Conservation (phyloP, 1,284 basidiomycete genomes). For the Coniophora puteana region DNA sequence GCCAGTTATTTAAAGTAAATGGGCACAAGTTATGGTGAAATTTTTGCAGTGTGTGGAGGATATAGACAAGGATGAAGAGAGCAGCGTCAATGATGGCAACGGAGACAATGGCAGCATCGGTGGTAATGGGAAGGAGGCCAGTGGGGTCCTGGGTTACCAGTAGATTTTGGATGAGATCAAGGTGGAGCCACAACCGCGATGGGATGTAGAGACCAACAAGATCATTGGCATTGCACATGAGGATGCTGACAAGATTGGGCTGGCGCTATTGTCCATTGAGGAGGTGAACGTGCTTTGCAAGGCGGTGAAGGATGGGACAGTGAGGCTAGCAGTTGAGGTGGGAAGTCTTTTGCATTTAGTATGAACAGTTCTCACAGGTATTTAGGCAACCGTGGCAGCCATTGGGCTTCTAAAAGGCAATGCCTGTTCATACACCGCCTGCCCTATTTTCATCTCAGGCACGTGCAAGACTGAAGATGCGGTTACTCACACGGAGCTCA, state of each 20-base stretch:
- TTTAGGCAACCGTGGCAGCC: constrained; percentile 24
- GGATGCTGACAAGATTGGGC: constrained; percentile 11
- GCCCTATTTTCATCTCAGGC: constrained; percentile 7
- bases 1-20: no score
- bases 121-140: no score
- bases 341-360: constrained; percentile 7
- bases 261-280: constrained; percentile 16
- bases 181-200: constrained; percentile 17
- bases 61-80: no score
- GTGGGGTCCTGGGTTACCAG: no score
- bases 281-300: constrained; percentile 23
- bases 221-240: constrained; percentile 24
- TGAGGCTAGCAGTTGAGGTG: constrained; percentile 28
- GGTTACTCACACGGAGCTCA: neutral
- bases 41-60: no score
- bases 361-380: constrained; percentile 4
- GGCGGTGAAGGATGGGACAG: constrained; percentile 14
- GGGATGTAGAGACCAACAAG: constrained; percentile 18
- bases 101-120: no score
- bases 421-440: constrained; percentile 17
- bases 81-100: no score
- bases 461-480: constrained; percentile 8
- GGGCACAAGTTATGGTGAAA: no score
- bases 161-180: constrained; percentile 26
- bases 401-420: constrained; percentile 20